Conservation (phyloP, 495 filamentous ascomycete species). For the Cudoniella acicularis region DNA sequence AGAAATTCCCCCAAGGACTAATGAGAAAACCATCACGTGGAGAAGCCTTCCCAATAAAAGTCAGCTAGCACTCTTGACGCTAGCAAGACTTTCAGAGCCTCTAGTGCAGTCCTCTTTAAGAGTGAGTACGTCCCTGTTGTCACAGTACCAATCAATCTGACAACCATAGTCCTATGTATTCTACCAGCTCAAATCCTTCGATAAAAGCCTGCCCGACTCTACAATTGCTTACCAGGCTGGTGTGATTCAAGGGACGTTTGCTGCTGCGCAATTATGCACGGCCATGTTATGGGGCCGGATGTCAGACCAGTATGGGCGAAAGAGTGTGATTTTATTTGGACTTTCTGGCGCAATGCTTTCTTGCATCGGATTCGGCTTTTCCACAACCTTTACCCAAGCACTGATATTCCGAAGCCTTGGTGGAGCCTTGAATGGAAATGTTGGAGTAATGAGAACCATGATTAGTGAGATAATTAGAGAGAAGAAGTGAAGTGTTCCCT, state of each 20-base stretch:
- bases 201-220: conserved; percentile 58
- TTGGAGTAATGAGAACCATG: conserved; percentile 78
- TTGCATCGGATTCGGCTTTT: conserved; percentile 77
- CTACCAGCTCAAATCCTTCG: conserved; percentile 71
- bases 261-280: conserved; percentile 78
- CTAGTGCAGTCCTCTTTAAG: conserved; percentile 74
- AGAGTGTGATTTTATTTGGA: conserved; percentile 74
- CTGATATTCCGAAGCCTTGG: conserved; percentile 70
- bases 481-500: conserved; percentile 56
- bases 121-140: conserved; percentile 25
- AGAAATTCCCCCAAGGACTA: conserved; percentile 1
- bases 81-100: conserved; percentile 74
- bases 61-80: conserved; percentile 69
- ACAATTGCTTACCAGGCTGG: conserved; percentile 75
- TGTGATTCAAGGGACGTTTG: conserved; percentile 74
- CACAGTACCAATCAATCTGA: too few relatives aligned
- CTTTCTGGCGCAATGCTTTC: conserved; percentile 67
- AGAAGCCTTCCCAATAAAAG: conserved; percentile 65
- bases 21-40: conserved; percentile 53
- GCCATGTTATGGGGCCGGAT: conserved; percentile 81
- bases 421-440: conserved; percentile 78
- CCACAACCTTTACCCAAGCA: conserved; percentile 65
- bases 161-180: conserved; percentile 72
- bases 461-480: conserved; percentile 66
- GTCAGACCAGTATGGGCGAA: conserved; percentile 63